Evolutionary conservation across 1,284 basidiomycete species (phyloP).

Genomic region (Lignosus rhinocerotis): DNA sequence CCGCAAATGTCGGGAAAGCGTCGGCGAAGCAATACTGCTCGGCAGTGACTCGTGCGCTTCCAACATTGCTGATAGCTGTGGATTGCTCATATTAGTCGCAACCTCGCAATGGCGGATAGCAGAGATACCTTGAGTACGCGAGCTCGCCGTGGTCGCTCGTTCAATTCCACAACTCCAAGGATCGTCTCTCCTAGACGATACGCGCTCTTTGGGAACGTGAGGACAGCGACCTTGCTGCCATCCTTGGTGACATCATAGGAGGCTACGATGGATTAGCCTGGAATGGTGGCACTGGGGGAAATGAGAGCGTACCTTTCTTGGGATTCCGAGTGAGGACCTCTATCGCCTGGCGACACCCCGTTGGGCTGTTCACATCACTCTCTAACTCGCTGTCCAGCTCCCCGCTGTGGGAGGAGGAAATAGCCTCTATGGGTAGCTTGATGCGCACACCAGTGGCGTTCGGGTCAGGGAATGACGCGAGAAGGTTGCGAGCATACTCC

Average conservation of each 20-base stretch:
- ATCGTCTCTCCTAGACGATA: slow-evolving; percentile 91
- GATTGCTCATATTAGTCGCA: not conserved
- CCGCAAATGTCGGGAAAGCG: slow-evolving; percentile 49
- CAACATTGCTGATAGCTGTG: slow-evolving; percentile 78
- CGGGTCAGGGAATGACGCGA: slow-evolving; percentile 44
- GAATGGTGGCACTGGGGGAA: not conserved
- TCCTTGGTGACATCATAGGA: slow-evolving; percentile 94
- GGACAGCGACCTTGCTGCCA: slow-evolving; percentile 80
- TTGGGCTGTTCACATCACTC: slow-evolving; percentile 46
- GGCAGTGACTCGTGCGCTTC: slow-evolving; percentile 86
- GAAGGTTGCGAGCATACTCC: slow-evolving; percentile 42
- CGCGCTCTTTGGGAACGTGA: slow-evolving; percentile 89
- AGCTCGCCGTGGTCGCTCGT: slow-evolving; percentile 58
- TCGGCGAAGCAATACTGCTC: slow-evolving; percentile 44
- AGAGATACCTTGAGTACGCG: slow-evolving; percentile 71
- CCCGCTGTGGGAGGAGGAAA: slow-evolving; percentile 17
- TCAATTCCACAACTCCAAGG: slow-evolving; percentile 84
- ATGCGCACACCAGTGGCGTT: slow-evolving; percentile 33
- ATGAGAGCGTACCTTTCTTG: slow-evolving; percentile 69
- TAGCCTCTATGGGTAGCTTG: slow-evolving; percentile 34
- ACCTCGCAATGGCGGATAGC: not conserved
- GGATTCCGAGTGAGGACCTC: slow-evolving; percentile 88
- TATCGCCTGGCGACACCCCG: slow-evolving; percentile 85
- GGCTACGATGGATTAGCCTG: slow-evolving; percentile 44
- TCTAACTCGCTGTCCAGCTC: slow-evolving; percentile 31